Evolutionary conservation across 1,284 basidiomycete species (phyloP).

Genomic region (Rhodotorula mucilaginosa): DNA sequence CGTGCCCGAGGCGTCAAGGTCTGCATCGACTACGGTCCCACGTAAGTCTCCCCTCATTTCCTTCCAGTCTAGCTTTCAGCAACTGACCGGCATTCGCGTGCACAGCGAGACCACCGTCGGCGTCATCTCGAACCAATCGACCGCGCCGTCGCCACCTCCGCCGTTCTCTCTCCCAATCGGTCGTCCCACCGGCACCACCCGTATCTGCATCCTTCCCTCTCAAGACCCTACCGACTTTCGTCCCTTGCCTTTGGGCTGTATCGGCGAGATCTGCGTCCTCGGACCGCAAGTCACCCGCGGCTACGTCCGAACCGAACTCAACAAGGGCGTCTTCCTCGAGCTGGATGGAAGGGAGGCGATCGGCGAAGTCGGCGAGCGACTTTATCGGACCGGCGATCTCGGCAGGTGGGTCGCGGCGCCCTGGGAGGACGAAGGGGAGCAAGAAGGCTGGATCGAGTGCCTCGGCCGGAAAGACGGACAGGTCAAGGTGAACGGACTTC

Average conservation of each 20-base stretch:
- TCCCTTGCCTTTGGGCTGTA: constrained; percentile 38
- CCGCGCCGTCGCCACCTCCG: constrained; percentile 9
- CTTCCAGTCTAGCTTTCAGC: no score
- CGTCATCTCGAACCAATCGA: constrained; percentile 36
- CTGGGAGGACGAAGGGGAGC: constrained; percentile 11
- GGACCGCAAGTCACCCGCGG: constrained; percentile 41
- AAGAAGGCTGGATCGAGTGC: constrained; percentile 41
- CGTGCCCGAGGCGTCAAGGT: constrained; percentile 40
- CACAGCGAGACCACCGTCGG: constrained; percentile 44
- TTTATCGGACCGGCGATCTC: constrained; percentile 43
- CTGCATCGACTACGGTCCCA: constrained; percentile 43
- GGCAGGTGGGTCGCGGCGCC: constrained; percentile 39
- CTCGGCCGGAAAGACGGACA: constrained; percentile 42
- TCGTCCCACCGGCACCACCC: constrained; percentile 38
- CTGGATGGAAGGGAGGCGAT: neutral
- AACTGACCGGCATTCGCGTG: no score
- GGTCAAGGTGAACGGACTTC: constrained; percentile 43
- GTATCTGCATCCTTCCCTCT: constrained; percentile 32
- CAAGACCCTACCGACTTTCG: constrained; percentile 6
- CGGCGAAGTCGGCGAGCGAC: constrained; percentile 13
- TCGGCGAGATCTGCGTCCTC: constrained; percentile 43
- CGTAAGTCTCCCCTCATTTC: constrained; percentile 13
- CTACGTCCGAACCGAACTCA: constrained; percentile 33
- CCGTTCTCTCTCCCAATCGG: constrained; percentile 39
- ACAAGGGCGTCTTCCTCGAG: constrained; percentile 35